Evolutionary conservation across 495 filamentous ascomycete species (phyloP).

Genomic region (Mytilinidion resinicola): DNA sequence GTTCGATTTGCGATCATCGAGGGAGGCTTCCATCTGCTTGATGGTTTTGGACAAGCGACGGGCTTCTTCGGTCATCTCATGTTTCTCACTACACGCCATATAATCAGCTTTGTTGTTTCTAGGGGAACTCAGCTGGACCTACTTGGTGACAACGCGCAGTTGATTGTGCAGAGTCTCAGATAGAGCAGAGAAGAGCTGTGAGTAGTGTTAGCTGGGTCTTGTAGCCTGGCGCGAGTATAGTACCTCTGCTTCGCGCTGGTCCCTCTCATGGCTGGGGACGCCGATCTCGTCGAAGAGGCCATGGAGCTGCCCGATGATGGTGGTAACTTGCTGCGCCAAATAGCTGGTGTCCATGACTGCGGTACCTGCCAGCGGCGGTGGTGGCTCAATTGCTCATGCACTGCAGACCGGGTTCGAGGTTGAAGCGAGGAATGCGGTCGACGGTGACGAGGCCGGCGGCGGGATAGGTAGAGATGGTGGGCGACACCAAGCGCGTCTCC

Average conservation of each 20-base stretch:
- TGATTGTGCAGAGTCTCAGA: conserved; percentile 84
- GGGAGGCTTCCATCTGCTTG: conserved; percentile 84
- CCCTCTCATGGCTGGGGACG: conserved; percentile 80
- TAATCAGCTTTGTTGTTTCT: conserved; percentile 16
- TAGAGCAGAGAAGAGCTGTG: conserved; percentile 77
- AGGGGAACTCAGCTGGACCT: background rate
- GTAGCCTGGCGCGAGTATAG: conserved; percentile 19
- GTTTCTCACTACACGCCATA: conserved; percentile 63
- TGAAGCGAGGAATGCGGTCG: conserved; percentile 20
- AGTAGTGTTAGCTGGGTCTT: conserved; percentile 19
- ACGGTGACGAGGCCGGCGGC: background rate
- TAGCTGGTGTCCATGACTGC: conserved; percentile 78
- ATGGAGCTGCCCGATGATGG: conserved; percentile 83
- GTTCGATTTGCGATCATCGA: conserved; percentile 65
- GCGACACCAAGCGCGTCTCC: background rate
- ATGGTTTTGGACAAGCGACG: conserved; percentile 75
- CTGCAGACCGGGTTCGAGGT: conserved; percentile 14
- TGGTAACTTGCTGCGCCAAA: conserved; percentile 86
- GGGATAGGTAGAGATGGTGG: background rate
- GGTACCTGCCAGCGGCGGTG: conserved; percentile 19
- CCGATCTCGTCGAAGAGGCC: conserved; percentile 95
- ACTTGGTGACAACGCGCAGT: conserved; percentile 67
- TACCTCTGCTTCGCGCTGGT: conserved; percentile 80
- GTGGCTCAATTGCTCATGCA: conserved; percentile 26
- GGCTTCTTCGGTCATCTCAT: conserved; percentile 79